These are phyloP conservation scores for Alternaria arborescens DNA, from an alignment of 2,329 filamentous ascomycete genomes.

Conservation along the genomic window DNA sequence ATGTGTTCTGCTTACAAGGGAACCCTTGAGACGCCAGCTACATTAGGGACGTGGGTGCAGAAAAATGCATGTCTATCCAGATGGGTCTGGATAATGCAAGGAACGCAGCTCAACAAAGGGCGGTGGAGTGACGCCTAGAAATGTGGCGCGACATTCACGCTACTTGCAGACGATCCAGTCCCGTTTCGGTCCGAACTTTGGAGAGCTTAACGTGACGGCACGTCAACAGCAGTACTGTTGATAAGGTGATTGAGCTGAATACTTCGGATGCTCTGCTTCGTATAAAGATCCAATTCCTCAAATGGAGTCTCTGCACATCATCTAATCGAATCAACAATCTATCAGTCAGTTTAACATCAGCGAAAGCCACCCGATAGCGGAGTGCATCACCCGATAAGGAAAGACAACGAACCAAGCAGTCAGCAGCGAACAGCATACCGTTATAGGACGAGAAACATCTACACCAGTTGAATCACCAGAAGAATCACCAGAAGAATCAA, in stretches of 20 bases:
- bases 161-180: constrained; percentile 1
- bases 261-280: neutral
- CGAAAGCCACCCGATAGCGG: neutral
- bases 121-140: constrained; percentile 29
- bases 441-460: neutral
- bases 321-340: neutral
- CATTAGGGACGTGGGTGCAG: neutral
- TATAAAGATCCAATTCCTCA: neutral
- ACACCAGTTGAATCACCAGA: neutral
- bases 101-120: neutral
- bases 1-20: neutral
- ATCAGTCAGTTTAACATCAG: neutral
- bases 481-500: neutral
- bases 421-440: neutral
- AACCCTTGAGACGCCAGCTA: neutral
- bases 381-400: neutral
- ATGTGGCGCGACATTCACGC: constrained; percentile 36
- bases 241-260: constrained; percentile 26
- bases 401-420: neutral
- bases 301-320: neutral
- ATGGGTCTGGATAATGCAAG: neutral
- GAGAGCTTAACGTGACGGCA: constrained; percentile 15
- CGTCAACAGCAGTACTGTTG: constrained; percentile 12
- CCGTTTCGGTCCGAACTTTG: constrained; percentile 1
- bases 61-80: neutral